phyloP scores from a whole-genome alignment of 371 early-diverging fungal species.

The Batkoa obscura region DNA sequence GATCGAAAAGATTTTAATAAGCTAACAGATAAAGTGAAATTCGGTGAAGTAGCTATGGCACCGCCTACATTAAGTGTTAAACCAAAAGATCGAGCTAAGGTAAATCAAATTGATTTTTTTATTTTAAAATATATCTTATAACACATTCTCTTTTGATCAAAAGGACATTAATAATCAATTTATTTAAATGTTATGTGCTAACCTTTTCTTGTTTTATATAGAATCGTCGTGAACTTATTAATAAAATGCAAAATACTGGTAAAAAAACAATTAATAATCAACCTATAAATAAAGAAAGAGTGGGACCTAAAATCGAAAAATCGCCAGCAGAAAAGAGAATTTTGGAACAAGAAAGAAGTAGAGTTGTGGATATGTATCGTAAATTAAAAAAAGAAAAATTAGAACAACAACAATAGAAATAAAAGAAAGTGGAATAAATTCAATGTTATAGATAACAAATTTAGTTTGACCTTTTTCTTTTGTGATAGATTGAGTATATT shows the following conservation, averaged over 20 bases:
- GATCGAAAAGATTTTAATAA: constrained; percentile 4
- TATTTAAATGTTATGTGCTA: too few species aligned
- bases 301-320: background rate
- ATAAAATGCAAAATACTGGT: background rate
- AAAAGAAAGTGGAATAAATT: too few species aligned
- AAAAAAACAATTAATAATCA: background rate
- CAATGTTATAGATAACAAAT: too few species aligned
- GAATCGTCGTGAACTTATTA: background rate
- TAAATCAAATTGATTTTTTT: background rate
- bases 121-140: too few species aligned
- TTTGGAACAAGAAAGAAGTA: background rate
- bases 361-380: background rate
- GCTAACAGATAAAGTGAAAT: constrained; percentile 2
- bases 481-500: too few species aligned
- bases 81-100: constrained; percentile 5
- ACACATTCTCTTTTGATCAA: too few species aligned
- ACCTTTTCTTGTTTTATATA: background rate
- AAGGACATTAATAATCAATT: too few species aligned
- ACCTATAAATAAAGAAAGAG: background rate
- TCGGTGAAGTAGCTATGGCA: constrained; percentile 6
- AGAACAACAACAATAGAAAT: too few species aligned
- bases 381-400: background rate
- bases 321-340: background rate
- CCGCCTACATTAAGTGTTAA: background rate
- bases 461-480: too few species aligned